Evolutionary conservation across 2,329 filamentous ascomycete genomes (phyloP).

Genomic region (Cytospora chrysosperma): DNA sequence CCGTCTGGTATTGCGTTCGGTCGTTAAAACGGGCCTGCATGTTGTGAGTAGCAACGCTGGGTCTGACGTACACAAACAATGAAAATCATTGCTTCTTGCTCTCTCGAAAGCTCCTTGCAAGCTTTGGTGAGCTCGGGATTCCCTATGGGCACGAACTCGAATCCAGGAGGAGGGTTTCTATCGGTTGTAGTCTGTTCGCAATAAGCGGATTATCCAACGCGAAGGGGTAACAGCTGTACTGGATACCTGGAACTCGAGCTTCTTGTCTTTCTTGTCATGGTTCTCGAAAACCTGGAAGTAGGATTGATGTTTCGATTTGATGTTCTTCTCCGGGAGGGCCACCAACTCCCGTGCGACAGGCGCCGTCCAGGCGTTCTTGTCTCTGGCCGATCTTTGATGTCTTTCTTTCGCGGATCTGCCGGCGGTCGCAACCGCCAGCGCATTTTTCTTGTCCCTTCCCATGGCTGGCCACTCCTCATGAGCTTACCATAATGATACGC

Average conservation of each 20-base stretch:
- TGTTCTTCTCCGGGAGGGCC: constrained; percentile 32
- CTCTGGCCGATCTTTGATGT: constrained; percentile 32
- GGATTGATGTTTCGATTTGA: constrained; percentile 56
- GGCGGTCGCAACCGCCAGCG: constrained; percentile 27
- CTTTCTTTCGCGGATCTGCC: constrained; percentile 34
- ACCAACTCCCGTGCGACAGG: constrained; percentile 31
- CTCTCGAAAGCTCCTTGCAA: constrained; percentile 65
- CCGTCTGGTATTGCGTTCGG: constrained; percentile 31
- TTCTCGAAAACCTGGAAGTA: constrained; percentile 67
- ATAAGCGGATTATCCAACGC: constrained; percentile 24
- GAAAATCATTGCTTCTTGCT: constrained; percentile 62
- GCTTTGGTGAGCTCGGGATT: constrained; percentile 58
- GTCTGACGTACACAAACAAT: constrained; percentile 59
- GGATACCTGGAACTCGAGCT: constrained; percentile 60
- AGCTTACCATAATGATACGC: constrained; percentile 28
- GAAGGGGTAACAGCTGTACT: not conserved
- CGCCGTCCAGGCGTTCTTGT: constrained; percentile 29
- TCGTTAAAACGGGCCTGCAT: constrained; percentile 23
- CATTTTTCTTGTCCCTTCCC: constrained; percentile 32
- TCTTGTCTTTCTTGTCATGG: constrained; percentile 59
- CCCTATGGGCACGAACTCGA: constrained; percentile 62
- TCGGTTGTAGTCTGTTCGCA: constrained; percentile 50
- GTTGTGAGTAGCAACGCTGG: not conserved
- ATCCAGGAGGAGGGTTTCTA: constrained; percentile 56
- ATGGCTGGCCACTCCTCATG: constrained; percentile 27